Base-by-base conservation (phyloP, 139 green algal genomes). In the Chlamydomonas sphaeroides region DNA sequence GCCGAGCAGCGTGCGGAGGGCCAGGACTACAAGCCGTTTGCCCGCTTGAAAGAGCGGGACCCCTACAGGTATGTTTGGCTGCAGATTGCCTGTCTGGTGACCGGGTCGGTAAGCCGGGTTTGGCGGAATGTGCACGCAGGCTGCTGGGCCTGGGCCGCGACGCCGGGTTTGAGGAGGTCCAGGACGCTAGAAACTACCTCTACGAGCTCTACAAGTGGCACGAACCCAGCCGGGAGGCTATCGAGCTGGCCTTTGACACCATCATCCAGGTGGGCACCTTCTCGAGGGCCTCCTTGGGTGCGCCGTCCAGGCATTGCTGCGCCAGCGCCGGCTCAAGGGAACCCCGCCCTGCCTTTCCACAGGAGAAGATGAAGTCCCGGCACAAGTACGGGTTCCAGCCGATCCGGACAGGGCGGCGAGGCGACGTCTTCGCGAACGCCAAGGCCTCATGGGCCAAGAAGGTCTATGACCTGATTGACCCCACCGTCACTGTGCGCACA, bases 221-320 rank as follows among this genome's bases (percentile, higher is more conserved):
- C 75, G 94, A 95, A 80, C 87, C 85, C 3, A 95, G 90, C 79
- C 75, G 90, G 41, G 95, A 98, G 68, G 79, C 93, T 17, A 96
- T 98, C 25, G 95, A 98, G 88, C 84, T 95, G 28, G 95, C 95
- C 0, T 96, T 95, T 83, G 95, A 98, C 65, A 83, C 49, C 33
- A 88, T 98, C 57, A 89, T 97, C 41, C 69, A 89, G 78, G 88
- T 91, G 69, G 4, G 78, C 17, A 14, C 10, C 11, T 10, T 14
- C 45, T 53, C 45, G 45, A 14, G 11, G 45, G 45, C 45, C 45
- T 14, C 14, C 45, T n/a, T n/a, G n/a, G n/a, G n/a, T n/a, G n/a
- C n/a, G n/a, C n/a, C n/a, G n/a, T n/a, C n/a, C n/a, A n/a, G n/a
- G n/a, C n/a, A n/a, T n/a, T n/a, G n/a, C n/a, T n/a, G n/a, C n/a